Conservation (phyloP, 2,329 filamentous ascomycete genomes). For the Myriangium duriaei region DNA sequence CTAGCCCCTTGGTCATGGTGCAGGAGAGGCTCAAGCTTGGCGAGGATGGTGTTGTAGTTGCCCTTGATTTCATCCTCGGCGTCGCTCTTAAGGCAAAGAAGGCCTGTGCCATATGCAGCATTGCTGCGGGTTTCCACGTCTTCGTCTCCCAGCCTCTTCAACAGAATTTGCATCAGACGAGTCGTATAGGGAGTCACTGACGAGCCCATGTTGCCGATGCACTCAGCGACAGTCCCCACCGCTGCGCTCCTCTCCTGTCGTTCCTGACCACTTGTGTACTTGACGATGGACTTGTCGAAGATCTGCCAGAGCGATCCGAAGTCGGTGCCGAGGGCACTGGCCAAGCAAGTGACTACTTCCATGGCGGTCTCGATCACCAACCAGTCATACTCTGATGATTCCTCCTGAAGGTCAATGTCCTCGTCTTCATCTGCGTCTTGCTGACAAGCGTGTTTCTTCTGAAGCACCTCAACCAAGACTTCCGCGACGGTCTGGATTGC, state of each 20-base stretch:
- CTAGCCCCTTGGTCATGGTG: slow-evolving; percentile 60
- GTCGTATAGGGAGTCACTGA: slow-evolving; percentile 73
- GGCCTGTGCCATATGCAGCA: slow-evolving; percentile 79
- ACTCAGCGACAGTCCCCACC: slow-evolving; percentile 85
- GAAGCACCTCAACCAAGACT: slow-evolving; percentile 66
- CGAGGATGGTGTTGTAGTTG: slow-evolving; percentile 63
- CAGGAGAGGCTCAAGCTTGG: slow-evolving; percentile 76
- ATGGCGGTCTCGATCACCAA: slow-evolving; percentile 88
- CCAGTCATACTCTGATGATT: slow-evolving; percentile 95
- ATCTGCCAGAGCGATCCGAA: slow-evolving; percentile 91
- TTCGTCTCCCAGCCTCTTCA: slow-evolving; percentile 79
- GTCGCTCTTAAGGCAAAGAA: slow-evolving; percentile 70
- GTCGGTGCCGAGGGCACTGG: slow-evolving; percentile 64
- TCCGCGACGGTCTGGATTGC: slow-evolving; percentile 51
- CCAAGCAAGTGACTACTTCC: slow-evolving; percentile 76
- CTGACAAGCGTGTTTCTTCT: slow-evolving; percentile 84
- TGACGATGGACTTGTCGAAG: slow-evolving; percentile 83
- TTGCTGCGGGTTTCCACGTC: slow-evolving; percentile 91
- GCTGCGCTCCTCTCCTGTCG: slow-evolving; percentile 78
- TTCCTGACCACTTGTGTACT: slow-evolving; percentile 76
- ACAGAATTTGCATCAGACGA: slow-evolving; percentile 62
- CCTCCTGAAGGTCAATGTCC: slow-evolving; percentile 52
- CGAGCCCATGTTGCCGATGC: slow-evolving; percentile 68
- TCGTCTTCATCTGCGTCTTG: slow-evolving; percentile 75
- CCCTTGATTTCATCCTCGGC: slow-evolving; percentile 62